Base-by-base conservation (phyloP, 2,329 filamentous ascomycete genomes). In the Orbilia ellipsospora region DNA sequence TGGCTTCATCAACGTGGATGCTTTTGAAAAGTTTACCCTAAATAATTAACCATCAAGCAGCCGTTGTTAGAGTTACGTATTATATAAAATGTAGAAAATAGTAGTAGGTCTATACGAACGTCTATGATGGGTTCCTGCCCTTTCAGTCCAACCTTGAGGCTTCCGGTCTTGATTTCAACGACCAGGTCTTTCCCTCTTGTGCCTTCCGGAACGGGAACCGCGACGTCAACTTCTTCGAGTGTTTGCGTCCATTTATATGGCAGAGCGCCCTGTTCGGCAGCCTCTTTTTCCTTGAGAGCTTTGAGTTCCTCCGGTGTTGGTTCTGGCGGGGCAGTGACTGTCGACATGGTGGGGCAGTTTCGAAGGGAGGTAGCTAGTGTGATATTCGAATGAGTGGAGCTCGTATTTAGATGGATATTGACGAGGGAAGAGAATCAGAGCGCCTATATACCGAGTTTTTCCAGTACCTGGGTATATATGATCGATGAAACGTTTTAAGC, bases 161-260 rank as follows among this genome's bases (percentile, higher is more conserved):
- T 89, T 72, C 86, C 89, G 84, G 92, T 94, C 82, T 91, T 92
- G 82, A 99, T 87, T 68, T 92, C 89, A 68, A 99, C 89, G 70
- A 91, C 88, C 42, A 99, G 84, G 82, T 99, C 95, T 79, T 87
- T 88, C 45, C 89, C 92, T 84, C 96, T 96, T 79, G 94, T 85
- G 82, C 94, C 96, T 23, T 87, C 90, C 0, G 94, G 91, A 0
- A 99, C 89, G 28, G 87, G 85, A 73, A 96, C 87, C 60, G 87
- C 90, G 80, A 98, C 84, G 81, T 97, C 92, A 75, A 97, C 85
- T 81, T 98, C 95, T 79, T 87, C 87, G 82, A 99, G 97, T 23
- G 91, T 94, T 84, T 99, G 95, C 10, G 88, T 91, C 95, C 95
- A 99, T 85, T 96, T 95, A 89, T 99, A 99, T 0, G 95, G 95